Percentiles rank a stretch among this genome's conserved stretches.
Conservation (phyloP, 164 flowering plant species). For the Annona squamosa region DNA sequence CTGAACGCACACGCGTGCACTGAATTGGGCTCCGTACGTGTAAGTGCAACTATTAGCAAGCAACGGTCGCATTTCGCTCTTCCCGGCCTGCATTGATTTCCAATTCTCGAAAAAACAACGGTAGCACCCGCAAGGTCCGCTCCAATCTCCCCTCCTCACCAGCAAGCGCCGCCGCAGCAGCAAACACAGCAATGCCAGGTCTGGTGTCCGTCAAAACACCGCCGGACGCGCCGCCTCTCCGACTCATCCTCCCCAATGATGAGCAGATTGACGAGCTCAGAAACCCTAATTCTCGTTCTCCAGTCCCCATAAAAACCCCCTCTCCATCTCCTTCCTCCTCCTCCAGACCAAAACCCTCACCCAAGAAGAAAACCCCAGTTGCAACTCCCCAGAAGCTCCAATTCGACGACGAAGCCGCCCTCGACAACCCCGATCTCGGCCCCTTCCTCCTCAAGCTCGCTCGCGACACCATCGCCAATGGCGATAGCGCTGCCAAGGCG, state of each 20-base stretch:
- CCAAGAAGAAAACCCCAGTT: constrained; percentile 38
- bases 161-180: neutral
- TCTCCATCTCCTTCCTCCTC: constrained; percentile 49
- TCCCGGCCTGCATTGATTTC: neutral
- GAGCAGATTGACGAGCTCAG: constrained; percentile 15
- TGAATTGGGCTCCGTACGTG: too few species aligned
- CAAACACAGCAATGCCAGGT: constrained; percentile 14
- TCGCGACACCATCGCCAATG: constrained; percentile 85
- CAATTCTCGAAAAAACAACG: neutral
- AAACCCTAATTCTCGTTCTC: constrained; percentile 31
- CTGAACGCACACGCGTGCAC: too few species aligned
- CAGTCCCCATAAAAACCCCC: constrained; percentile 42
- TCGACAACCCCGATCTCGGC: constrained; percentile 97
- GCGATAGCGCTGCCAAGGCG: constrained; percentile 83
- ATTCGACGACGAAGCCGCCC: constrained; percentile 53
- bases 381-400: constrained; percentile 12
- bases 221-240: constrained; percentile 15
- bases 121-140: neutral
- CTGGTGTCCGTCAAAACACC: constrained; percentile 18
- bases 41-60: too few species aligned
- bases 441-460: constrained; percentile 89
- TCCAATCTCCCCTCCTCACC: too few species aligned
- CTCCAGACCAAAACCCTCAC: constrained; percentile 61
- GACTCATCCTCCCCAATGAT: constrained; percentile 10
- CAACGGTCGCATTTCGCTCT: neutral